phyloP scores from a whole-genome alignment of 2,329 filamentous ascomycete species.

The Juglanconis sp. region DNA sequence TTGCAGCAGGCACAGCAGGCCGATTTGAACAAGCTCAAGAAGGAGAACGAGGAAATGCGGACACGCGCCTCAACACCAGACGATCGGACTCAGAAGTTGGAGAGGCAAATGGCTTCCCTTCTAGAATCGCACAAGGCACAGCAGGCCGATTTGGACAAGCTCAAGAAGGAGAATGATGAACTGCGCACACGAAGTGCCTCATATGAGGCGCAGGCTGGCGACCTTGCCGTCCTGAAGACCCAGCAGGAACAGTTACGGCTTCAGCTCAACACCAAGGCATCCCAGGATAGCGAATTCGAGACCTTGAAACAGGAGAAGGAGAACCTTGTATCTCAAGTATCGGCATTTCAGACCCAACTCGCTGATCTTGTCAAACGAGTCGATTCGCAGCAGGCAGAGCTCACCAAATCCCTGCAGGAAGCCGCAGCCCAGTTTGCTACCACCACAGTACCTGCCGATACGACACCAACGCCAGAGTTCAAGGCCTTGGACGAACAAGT shows the following conservation, averaged over 20 bases:
- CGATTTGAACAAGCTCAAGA: background rate
- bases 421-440: background rate
- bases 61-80: background rate
- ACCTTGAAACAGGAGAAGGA: constrained; percentile 3
- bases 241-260: background rate
- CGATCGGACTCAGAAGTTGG: background rate
- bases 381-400: background rate
- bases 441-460: background rate
- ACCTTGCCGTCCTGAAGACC: background rate
- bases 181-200: background rate
- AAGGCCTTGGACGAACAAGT: background rate
- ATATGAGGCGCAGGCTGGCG: background rate
- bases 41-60: background rate
- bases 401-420: background rate
- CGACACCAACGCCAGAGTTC: background rate
- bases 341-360: background rate
- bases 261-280: background rate
- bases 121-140: background rate
- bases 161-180: background rate
- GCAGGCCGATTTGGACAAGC: background rate
- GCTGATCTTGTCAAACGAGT: background rate
- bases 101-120: background rate
- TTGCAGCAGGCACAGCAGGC: background rate
- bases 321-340: background rate
- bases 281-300: background rate